These are phyloP conservation scores for Pisolithus tinctorius DNA, from an alignment of 768 basidiomycete species.

Conservation along the genomic window DNA sequence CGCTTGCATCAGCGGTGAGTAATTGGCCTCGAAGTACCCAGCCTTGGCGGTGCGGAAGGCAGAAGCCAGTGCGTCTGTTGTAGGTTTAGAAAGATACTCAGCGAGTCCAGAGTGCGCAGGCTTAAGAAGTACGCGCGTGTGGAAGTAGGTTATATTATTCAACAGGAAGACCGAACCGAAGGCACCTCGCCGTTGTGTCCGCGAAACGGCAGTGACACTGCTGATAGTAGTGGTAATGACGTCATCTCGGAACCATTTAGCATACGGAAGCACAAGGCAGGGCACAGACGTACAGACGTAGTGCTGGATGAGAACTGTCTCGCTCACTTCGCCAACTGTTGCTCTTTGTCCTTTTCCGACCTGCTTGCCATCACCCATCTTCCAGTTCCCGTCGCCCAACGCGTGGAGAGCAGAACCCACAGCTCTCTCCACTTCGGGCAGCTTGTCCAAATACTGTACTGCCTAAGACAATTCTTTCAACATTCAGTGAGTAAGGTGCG, in stretches of 20 bases:
- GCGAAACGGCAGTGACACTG: constrained; percentile 59
- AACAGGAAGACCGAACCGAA: constrained; percentile 72
- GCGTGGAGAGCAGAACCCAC: constrained; percentile 59
- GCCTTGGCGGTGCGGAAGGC: constrained; percentile 78
- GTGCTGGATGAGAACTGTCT: constrained; percentile 62
- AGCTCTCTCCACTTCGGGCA: constrained; percentile 65
- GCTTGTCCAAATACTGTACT: constrained; percentile 57
- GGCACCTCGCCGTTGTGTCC: constrained; percentile 51
- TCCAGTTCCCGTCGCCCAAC: constrained; percentile 87
- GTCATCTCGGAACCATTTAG: constrained; percentile 45
- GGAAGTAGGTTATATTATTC: constrained; percentile 73
- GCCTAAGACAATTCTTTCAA: constrained; percentile 36
- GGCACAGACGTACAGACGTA: constrained; percentile 51
- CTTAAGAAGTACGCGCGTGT: constrained; percentile 47
- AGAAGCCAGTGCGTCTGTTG: constrained; percentile 57
- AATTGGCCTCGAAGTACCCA: constrained; percentile 79
- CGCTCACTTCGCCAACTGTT: constrained; percentile 42
- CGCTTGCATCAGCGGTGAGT: constrained; percentile 66
- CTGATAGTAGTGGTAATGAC: constrained; percentile 59
- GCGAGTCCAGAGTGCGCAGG: constrained; percentile 42
- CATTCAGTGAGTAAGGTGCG: not conserved
- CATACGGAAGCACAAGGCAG: not conserved
- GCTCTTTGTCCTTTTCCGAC: constrained; percentile 43
- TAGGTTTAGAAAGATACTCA: constrained; percentile 51
- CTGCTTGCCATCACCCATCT: constrained; percentile 78